These are phyloP conservation scores for Jamesozyma hellenica DNA, from an alignment of 805 yeast genomes.

Conservation along the genomic window DNA sequence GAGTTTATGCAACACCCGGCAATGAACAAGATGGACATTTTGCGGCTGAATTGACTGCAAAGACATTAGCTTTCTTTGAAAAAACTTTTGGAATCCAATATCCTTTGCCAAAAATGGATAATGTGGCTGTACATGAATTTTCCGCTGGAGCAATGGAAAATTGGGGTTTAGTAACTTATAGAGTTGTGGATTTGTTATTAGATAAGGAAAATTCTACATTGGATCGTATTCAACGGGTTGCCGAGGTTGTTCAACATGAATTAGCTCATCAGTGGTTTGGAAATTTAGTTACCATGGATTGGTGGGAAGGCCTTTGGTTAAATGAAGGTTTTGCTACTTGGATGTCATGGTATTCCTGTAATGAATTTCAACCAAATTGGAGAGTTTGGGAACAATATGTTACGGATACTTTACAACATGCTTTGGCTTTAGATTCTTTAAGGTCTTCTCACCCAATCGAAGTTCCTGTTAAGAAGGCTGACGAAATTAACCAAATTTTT, in stretches of 20 bases:
- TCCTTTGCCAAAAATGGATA: slow-evolving; percentile 72
- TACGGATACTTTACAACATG: slow-evolving; percentile 63
- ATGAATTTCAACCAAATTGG: slow-evolving; percentile 72
- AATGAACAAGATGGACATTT: slow-evolving; percentile 59
- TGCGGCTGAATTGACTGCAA: slow-evolving; percentile 66
- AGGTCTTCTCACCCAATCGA: slow-evolving; percentile 82
- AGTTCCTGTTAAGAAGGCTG: slow-evolving; percentile 69
- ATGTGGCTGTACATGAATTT: slow-evolving; percentile 76
- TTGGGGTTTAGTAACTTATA: slow-evolving; percentile 70
- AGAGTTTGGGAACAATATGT: slow-evolving; percentile 81
- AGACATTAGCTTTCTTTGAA: slow-evolving; percentile 65
- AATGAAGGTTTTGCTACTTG: slow-evolving; percentile 87
- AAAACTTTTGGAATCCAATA: slow-evolving; percentile 63
- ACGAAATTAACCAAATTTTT: slow-evolving; percentile 74
- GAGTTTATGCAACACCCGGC: slow-evolving; percentile 76
- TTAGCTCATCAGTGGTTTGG: slow-evolving; percentile 92
- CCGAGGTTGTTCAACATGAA: slow-evolving; percentile 82
- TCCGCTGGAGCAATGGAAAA: slow-evolving; percentile 88
- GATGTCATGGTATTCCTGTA: slow-evolving; percentile 82
- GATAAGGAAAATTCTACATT: slow-evolving; percentile 63
- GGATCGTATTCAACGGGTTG: slow-evolving; percentile 59
- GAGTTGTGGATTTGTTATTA: slow-evolving; percentile 63
- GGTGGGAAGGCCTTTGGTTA: slow-evolving; percentile 87
- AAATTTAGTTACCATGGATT: slow-evolving; percentile 81
- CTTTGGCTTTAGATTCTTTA: slow-evolving; percentile 64